Percentiles rank a stretch among this genome's conserved stretches.
phyloP scores from a whole-genome alignment of 108 stramenopile species.

The Aurantiochytrium sp. region DNA sequence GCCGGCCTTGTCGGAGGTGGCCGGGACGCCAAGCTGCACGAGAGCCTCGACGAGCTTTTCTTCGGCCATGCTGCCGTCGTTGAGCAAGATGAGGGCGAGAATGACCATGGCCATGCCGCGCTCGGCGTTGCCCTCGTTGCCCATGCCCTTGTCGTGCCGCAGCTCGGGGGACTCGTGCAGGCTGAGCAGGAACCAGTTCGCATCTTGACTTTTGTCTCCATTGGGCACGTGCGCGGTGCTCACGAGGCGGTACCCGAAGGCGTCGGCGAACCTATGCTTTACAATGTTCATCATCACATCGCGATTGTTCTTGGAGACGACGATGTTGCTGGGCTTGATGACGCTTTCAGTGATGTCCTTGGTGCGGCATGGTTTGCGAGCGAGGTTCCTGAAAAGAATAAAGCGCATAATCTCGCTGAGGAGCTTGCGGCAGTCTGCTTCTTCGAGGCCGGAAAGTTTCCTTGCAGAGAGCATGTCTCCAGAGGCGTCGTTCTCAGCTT shows the following conservation, averaged over 20 bases:
- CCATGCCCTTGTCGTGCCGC: background rate
- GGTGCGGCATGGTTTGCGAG: background rate
- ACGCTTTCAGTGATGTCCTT: background rate
- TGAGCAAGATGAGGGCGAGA: background rate
- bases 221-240: background rate
- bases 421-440: background rate
- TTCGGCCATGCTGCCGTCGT: background rate
- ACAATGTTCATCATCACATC: background rate
- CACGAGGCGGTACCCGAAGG: background rate
- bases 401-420: background rate
- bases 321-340: background rate
- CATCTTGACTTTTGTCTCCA: background rate
- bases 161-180: background rate
- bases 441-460: background rate
- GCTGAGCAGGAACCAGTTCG: background rate
- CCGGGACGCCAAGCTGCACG: background rate
- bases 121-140: background rate
- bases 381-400: background rate
- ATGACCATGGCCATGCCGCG: background rate
- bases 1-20: background rate
- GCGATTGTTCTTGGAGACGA: background rate
- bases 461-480: no score
- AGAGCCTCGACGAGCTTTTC: background rate
- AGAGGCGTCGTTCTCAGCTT: no score
- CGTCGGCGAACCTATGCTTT: background rate